Base-by-base conservation (phyloP, 202 grass and related monocot species). In the Musa balbisiana region DNA sequence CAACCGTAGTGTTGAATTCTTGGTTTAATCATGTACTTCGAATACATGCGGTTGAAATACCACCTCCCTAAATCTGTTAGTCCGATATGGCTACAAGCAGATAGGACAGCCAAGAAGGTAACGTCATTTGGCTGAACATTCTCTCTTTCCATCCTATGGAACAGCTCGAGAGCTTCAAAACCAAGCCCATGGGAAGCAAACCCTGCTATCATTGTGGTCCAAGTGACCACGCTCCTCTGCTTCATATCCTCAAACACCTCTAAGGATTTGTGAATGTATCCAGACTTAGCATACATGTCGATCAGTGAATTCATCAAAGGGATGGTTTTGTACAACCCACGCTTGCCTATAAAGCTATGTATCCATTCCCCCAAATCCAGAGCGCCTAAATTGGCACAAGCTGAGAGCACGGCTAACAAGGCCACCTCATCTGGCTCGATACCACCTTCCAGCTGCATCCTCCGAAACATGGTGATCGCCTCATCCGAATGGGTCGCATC, bases 331-430 rank as follows among this genome's bases (percentile, higher is more conserved):
- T 51, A 69, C 62, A 96, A 81, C 1, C 69, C 50, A 51, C 52
- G 72, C 55, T 73, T 89, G 74, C 79, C 64, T 0, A 96, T 79
- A 16, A 71, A 89, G 22, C 10, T 77, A 78, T 85, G 84, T 59
- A 91, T 87, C 92, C 92, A 96, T 25, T 89, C 88, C 43, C 88
- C 92, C 73, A 96, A 66, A 91, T 96, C 84, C 9, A 96, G 77
- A 2, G 86, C 82, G 0, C 88, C 84, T 52, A 96, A 84, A 81
- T 91, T 84, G 19, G 86, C 82, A 19, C 92, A 96, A 3, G 86
- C 86, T 0, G 88, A 87, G 69, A 95, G 72, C 76, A 89, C 88
- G 1, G 86, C 85, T 20, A 96, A 73, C 74, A 96, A 72, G 0
- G 92, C 83, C 60, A 96, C 76, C 72, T 83, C 84, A 26, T 96